Evolutionary conservation across 306 rosid species (phyloP).

Genomic region (Quercus mongolica): DNA sequence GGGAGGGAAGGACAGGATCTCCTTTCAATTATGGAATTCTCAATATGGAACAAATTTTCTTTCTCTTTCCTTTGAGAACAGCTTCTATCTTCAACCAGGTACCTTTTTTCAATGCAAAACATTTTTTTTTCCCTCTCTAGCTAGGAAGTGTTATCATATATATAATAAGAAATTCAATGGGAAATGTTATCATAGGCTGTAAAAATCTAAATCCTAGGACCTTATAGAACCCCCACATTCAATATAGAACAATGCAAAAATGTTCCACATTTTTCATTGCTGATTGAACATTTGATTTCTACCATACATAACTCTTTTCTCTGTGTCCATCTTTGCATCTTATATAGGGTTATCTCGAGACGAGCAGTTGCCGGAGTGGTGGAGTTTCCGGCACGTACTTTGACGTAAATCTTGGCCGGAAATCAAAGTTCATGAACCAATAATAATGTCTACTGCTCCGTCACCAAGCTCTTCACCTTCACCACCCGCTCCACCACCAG

Average conservation of each 20-base stretch:
- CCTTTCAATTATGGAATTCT: constrained; percentile 21
- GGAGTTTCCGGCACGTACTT: constrained; percentile 41
- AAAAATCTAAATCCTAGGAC: not conserved
- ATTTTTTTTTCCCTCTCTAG: not conserved
- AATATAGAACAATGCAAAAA: not conserved
- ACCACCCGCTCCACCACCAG: constrained; percentile 1
- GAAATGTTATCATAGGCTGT: not conserved
- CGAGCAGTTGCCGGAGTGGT: constrained; percentile 26
- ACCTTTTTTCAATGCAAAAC: constrained; percentile 16
- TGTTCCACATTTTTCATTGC: too few relatives aligned
- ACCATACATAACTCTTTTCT: not conserved
- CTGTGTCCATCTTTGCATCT: not conserved
- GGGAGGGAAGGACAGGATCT: constrained; percentile 38
- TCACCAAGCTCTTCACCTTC: constrained; percentile 17
- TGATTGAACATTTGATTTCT: not conserved
- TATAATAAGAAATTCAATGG: not conserved
- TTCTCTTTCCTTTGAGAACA: constrained; percentile 48
- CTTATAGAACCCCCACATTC: not conserved
- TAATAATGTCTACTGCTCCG: constrained; percentile 44
- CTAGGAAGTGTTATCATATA: too few relatives aligned
- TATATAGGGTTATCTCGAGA: constrained; percentile 42
- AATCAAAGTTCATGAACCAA: constrained; percentile 20
- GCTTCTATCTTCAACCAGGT: constrained; percentile 47
- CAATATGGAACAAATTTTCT: constrained; percentile 20
- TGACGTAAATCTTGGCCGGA: constrained; percentile 31